phyloP scores from a whole-genome alignment of 805 yeast species.

The Candida montana region DNA sequence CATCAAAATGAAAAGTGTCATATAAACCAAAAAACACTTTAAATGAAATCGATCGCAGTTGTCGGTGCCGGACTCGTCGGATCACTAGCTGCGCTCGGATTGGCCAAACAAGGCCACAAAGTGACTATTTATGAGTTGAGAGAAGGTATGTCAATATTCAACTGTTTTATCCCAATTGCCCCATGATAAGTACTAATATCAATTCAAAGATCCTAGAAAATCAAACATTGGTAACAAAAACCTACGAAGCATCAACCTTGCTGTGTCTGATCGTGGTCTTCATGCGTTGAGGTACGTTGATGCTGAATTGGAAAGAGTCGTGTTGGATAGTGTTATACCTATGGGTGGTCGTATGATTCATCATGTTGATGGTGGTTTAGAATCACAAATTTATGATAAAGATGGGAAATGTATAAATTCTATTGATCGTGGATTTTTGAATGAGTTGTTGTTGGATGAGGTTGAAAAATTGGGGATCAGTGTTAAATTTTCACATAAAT shows the following conservation, averaged over 20 bases:
- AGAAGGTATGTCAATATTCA: slow-evolving; percentile 15
- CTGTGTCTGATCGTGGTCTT: slow-evolving; percentile 83
- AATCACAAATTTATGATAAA: slow-evolving; percentile 71
- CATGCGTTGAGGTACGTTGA: slow-evolving; percentile 62
- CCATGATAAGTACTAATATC: too few relatives aligned
- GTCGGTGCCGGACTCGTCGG: slow-evolving; percentile 94
- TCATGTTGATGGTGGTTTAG: slow-evolving; percentile 54
- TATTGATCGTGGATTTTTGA: slow-evolving; percentile 70
- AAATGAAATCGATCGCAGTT: slow-evolving; percentile 40
- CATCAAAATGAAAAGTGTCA: too few relatives aligned
- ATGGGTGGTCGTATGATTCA: slow-evolving; percentile 92
- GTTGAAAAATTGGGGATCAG: slow-evolving; percentile 44
- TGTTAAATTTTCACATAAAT: slow-evolving; percentile 51
- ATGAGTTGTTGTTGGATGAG: slow-evolving; percentile 60
- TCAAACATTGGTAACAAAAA: slow-evolving; percentile 33
- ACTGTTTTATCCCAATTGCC: too few relatives aligned
- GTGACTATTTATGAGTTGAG: slow-evolving; percentile 74
- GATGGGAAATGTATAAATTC: slow-evolving; percentile 74
- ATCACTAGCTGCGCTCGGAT: slow-evolving; percentile 74
- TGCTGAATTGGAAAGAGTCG: slow-evolving; percentile 43
- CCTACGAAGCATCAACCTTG: slow-evolving; percentile 74
- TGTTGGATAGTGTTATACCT: slow-evolving; percentile 66
- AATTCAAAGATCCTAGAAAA: slow-evolving; percentile 60
- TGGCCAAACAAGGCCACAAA: slow-evolving; percentile 61
- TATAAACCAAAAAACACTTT: too few relatives aligned